Evolutionary conservation across 2,329 filamentous ascomycete genomes (phyloP).

Genomic region (Fusarium globosum): DNA sequence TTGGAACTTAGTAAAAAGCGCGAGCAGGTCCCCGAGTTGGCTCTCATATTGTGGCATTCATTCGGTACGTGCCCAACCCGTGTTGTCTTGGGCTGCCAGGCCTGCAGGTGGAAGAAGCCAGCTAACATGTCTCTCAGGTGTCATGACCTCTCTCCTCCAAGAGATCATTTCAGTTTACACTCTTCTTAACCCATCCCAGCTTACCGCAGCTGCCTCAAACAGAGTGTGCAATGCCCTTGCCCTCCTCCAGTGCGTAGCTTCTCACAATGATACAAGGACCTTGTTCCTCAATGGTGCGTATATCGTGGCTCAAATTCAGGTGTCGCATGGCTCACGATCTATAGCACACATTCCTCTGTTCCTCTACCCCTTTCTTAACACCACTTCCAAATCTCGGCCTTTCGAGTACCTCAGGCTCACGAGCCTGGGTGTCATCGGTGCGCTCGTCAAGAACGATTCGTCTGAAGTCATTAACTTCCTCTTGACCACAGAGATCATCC

Average conservation of each 20-base stretch:
- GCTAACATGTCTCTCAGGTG: constrained; percentile 66
- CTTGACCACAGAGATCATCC: constrained; percentile 97
- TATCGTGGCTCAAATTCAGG: neutral
- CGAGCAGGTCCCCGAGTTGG: constrained; percentile 96
- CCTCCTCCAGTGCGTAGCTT: constrained; percentile 94
- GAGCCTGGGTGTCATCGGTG: constrained; percentile 94
- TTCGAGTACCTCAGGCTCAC: constrained; percentile 98
- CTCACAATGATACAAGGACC: constrained; percentile 94
- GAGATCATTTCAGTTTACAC: constrained; percentile 99
- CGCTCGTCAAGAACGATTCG: constrained; percentile 98
- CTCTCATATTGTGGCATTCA: constrained; percentile 97
- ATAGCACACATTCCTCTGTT: constrained; percentile 96
- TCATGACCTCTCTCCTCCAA: constrained; percentile 97
- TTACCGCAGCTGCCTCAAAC: constrained; percentile 97
- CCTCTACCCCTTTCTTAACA: constrained; percentile 98
- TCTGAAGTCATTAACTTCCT: constrained; percentile 99
- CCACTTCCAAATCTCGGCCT: constrained; percentile 95
- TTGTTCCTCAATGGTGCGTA: constrained; percentile 88
- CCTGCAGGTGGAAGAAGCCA: constrained; percentile 16
- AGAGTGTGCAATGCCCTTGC: constrained; percentile 97
- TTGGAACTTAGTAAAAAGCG: constrained; percentile 98
- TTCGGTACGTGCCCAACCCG: constrained; percentile 74
- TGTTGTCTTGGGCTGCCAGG: constrained; percentile 12
- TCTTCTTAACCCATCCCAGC: constrained; percentile 93
- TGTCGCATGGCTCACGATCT: constrained; percentile 23